Evolutionary conservation across 495 filamentous ascomycete species (phyloP).

Genomic region (Hyphodiscus hymeniophilus): DNA sequence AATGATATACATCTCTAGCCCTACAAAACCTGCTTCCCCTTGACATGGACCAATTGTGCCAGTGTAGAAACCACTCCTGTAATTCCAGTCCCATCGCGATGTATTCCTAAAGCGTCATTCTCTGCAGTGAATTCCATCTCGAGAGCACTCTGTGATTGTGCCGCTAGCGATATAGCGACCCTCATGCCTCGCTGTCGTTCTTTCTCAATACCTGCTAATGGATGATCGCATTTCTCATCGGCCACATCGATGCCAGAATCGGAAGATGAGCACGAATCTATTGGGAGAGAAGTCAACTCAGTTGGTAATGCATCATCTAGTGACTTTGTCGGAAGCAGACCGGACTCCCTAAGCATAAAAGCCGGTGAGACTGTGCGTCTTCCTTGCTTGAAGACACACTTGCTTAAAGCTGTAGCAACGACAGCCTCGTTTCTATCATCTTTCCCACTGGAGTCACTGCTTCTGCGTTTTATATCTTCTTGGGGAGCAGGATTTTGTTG

Average conservation of each 20-base stretch:
- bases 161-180: conserved; percentile 42
- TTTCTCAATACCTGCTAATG: conserved; percentile 47
- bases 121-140: conserved; percentile 33
- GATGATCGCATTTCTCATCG: conserved; percentile 33
- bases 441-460: conserved; percentile 39
- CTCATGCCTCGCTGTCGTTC: conserved; percentile 47
- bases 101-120: conserved; percentile 30
- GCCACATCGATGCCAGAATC: conserved; percentile 23
- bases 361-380: conserved; percentile 78
- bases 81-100: conserved; percentile 26
- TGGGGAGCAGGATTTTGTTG: conserved; percentile 25
- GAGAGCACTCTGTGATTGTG: conserved; percentile 36
- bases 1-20: too few relatives aligned
- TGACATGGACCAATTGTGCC: conserved; percentile 24
- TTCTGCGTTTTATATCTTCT: conserved; percentile 17
- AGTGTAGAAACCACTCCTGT: conserved; percentile 26
- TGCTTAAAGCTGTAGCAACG: conserved; percentile 67
- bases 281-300: conserved; percentile 10
- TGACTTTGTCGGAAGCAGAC: conserved; percentile 51
- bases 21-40: conserved; percentile 28
- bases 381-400: conserved; percentile 88
- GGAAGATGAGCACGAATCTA: conserved; percentile 14
- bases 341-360: conserved; percentile 57
- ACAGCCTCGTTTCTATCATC: conserved; percentile 48
- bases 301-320: conserved; percentile 19